Conservation (phyloP, 2,329 filamentous ascomycete genomes). For the Curvularia sp. region DNA sequence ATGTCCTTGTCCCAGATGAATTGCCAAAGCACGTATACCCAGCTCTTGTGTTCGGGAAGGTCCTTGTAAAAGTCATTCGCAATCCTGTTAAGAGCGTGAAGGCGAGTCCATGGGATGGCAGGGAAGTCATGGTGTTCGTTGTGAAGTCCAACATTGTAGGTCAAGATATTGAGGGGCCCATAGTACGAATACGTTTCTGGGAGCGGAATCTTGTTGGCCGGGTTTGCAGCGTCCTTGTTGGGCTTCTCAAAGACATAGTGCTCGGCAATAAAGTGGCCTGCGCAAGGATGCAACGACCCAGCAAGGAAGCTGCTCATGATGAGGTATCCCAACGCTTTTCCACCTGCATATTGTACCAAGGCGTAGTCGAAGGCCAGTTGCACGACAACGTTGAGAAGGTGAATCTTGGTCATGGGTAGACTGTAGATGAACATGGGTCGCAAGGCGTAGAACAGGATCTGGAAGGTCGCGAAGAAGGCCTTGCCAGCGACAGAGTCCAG, state of each 20-base stretch:
- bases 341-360: slow-evolving; percentile 67
- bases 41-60: slow-evolving; percentile 85
- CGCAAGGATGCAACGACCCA: slow-evolving; percentile 90
- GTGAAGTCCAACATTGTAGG: slow-evolving; percentile 96
- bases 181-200: slow-evolving; percentile 99
- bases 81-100: slow-evolving; percentile 77
- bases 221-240: slow-evolving; percentile 64
- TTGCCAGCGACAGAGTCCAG: slow-evolving; percentile 96
- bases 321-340: slow-evolving; percentile 78
- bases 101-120: slow-evolving; percentile 89
- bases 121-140: slow-evolving; percentile 99
- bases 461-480: slow-evolving; percentile 98
- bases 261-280: slow-evolving; percentile 98
- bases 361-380: slow-evolving; percentile 80
- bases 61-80: slow-evolving; percentile 92
- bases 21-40: slow-evolving; percentile 92
- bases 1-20: slow-evolving; percentile 92
- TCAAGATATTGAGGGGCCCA: slow-evolving; percentile 86
- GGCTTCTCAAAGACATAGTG: slow-evolving; percentile 65
- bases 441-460: slow-evolving; percentile 98
- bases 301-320: slow-evolving; percentile 91
- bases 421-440: slow-evolving; percentile 94
- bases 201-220: slow-evolving; percentile 60
- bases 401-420: slow-evolving; percentile 84
- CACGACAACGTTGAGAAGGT: slow-evolving; percentile 78